Evolutionary conservation across 176 grass and related monocot species (phyloP).

Genomic region (Avena sativa): DNA sequence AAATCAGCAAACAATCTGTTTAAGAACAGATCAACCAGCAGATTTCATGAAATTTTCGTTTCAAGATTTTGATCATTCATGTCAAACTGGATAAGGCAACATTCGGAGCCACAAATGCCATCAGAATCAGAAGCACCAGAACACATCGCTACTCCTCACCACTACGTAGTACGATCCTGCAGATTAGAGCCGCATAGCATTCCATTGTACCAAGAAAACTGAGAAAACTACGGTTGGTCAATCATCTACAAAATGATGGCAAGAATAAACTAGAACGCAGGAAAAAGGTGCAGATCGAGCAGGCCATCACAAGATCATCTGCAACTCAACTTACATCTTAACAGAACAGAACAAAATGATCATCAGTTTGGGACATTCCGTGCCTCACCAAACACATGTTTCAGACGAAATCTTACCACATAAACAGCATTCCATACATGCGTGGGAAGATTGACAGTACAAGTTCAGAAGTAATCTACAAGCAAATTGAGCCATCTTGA

Average conservation of each 20-base stretch:
- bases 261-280: neutral
- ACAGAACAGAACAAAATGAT: neutral
- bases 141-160: neutral
- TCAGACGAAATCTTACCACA: neutral
- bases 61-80: constrained; percentile 1
- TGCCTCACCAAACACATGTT: neutral
- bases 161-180: neutral
- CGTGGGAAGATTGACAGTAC: no score
- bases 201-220: neutral
- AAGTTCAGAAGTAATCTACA: neutral
- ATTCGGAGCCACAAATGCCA: neutral
- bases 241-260: neutral
- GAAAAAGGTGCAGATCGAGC: neutral
- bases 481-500: no score
- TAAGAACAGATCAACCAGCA: neutral
- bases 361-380: neutral
- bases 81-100: neutral
- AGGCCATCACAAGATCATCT: neutral
- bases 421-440: neutral
- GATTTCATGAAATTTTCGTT: neutral
- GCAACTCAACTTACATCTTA: neutral
- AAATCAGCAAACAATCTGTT: neutral
- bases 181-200: neutral
- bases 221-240: neutral
- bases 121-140: neutral